phyloP scores from a whole-genome alignment of 805 yeast genomes.

The Clavispora asparagi region DNA sequence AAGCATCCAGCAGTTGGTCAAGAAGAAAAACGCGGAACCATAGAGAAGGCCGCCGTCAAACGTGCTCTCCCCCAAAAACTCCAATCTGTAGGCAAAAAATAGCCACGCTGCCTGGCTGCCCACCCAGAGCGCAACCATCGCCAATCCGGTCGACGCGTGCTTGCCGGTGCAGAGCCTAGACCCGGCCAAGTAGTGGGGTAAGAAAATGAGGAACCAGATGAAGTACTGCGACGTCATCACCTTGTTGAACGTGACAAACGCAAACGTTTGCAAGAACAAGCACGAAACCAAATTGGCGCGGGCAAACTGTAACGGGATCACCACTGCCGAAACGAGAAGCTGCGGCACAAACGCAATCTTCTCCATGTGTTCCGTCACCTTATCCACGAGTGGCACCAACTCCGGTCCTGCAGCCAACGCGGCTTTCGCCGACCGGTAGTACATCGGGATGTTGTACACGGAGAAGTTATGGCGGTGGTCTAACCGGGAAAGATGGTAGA shows the following conservation, averaged over 20 bases:
- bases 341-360: constrained; percentile 83
- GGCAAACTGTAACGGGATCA: constrained; percentile 50
- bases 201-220: constrained; percentile 84
- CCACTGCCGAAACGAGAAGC: constrained; percentile 48
- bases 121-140: constrained; percentile 56
- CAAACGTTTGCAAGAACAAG: constrained; percentile 38
- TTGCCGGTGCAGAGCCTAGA: constrained; percentile 27
- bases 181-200: constrained; percentile 64
- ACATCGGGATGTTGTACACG: constrained; percentile 71
- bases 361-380: constrained; percentile 28
- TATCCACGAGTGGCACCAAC: neutral
- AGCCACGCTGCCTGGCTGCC: constrained; percentile 75
- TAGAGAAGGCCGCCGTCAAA: constrained; percentile 56
- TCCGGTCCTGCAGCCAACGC: neutral
- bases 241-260: constrained; percentile 41
- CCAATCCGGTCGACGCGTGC: constrained; percentile 31
- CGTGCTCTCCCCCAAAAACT: constrained; percentile 66
- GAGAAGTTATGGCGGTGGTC: constrained; percentile 97
- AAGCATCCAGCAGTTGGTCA: constrained; percentile 56
- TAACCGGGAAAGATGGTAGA: constrained; percentile 75
- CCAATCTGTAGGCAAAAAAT: constrained; percentile 68
- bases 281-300: constrained; percentile 26
- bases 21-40: constrained; percentile 55
- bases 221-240: constrained; percentile 94
- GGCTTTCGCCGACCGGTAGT: constrained; percentile 46